Base-by-base conservation (phyloP, 2,329 filamentous ascomycete species). In the Fusarium udum region DNA sequence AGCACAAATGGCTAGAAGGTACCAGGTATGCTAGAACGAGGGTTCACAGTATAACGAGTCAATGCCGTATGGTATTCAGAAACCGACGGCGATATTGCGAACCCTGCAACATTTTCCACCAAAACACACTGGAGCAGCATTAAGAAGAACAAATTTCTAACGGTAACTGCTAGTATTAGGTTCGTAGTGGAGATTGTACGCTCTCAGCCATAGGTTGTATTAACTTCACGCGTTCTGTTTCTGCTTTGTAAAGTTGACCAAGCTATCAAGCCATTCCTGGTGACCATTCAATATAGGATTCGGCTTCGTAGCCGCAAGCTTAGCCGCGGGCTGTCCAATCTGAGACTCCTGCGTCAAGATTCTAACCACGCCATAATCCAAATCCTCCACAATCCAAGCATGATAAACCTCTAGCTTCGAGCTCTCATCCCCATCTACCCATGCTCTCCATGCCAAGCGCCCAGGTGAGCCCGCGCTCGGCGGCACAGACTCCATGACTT, bases 31-130 rank as follows among this genome's bases (percentile, higher is more conserved):
- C 15, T 7, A 24, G 15, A 18, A 43, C 10, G 10, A 18, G 8
- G n/a, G n/a, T 3, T 43, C 15, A 24, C 4, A 24, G 11, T 24
- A 24, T 4, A 43, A 11, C n/a, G 10, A 43, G 40, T 12, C 6
- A 9, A 43, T 16, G n/a, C 9, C 13, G 20, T 16, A 7, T 6
- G 10, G 13, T 18, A 1, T 10, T 11, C 13, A 22, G 43, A 3
- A 22, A 5, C 9, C 8, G 26, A 15, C 22, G 18, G 16, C 3
- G 26, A 22, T 48, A 8, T 4, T 22, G 14, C 13, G 4, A 22
- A 7, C 26, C 6, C 4, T 1, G 4, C 1, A 48, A 22, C 3
- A 2, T 13, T 22, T 15, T 15, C 6, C 3, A 6, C 6, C 4
- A 22, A 7, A 6, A 22, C 28, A 14, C 4, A 28, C 13, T 8